Base-by-base conservation (phyloP, 306 rosid genomes). In the Lathyrus sativus region DNA sequence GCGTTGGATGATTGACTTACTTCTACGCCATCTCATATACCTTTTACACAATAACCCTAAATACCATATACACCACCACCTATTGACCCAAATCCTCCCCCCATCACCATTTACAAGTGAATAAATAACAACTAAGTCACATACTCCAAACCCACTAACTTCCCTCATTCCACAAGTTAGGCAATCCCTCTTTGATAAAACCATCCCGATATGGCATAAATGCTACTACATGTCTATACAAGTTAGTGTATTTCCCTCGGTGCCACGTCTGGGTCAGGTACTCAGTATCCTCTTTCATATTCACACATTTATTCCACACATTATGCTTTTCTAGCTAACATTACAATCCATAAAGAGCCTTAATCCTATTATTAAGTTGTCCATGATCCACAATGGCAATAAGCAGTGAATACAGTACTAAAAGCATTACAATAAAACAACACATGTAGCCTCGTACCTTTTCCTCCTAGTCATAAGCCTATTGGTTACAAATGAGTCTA, bases 271-370 rank as follows among this genome's bases (percentile, higher is more conserved):
- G 1, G 2, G n/a, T 62, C 6, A 41, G 17, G 51, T 62, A 62
- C 50, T 17, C 28, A 2, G 1, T 62, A 62, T 19, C 29, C 5
- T 11, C 51, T 62, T 62, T 62, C 37, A 18, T 62, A 62, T 12
- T 19, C 50, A 37, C 37, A 17, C n/a, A 4, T 62, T 9, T 62
- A 18, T 41, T 18, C 11, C 41, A 0, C 35, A 7, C 37, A 41
- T 62, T 41, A 11, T 39, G 14, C 67, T 22, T 39, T 39, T 62
- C 2, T 62, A 41, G 67, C 37, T 41, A 62, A 62, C 67, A 62
- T 41, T 19, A 62, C 51, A 39, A 18, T 17, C 11, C 51, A 39
- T 5, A 62, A 1, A 17, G 37, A 61, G 0, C 49, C 35, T 0
- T 6, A 7, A 9, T 28, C 39, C 3, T 26, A 26, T 28, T 17